Base-by-base conservation (phyloP, 2,329 filamentous ascomycete genomes). In the Didymosphaeria variabile region DNA sequence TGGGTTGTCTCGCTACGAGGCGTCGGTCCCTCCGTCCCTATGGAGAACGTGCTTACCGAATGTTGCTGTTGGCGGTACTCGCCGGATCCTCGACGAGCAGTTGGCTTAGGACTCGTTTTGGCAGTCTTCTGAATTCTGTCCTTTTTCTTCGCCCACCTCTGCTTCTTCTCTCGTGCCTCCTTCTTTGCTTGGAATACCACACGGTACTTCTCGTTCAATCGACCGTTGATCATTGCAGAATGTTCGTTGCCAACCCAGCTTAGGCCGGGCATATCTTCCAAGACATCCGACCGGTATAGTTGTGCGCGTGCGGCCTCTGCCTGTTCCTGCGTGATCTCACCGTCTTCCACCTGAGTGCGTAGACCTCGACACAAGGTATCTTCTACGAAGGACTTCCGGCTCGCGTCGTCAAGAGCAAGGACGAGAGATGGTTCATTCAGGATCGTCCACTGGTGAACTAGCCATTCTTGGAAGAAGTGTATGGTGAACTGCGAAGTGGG, bases 161-260 rank as follows among this genome's bases (percentile, higher is more conserved):
- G 42, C 29, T 61, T 57, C 8, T 47, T 56, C 34, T 55, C 56
- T 9, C 46, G 65, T 8, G 63, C 67, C 21, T 67, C 58, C 51
- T 64, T 63, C 67, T 75, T 71, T 9, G 66, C 32, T 6, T 46
- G 36, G n/a, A 76, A 55, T 45, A 75, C 29, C 2, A 60, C 44
- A 5, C 67, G 65, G 42, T 76, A 76, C 61, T 72, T 74, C 58
- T 73, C 67, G 23, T 68, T 64, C 31, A 77, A 31, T 54, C 63
- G 65, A 1, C 64, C 71, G 26, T 59, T 66, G 2, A 76, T 70
- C 68, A 77, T 70, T 3, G 65, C 62, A 0, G 67, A 62, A 65
- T 68, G 72, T 3, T 63, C 68, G 8, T 47, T 59, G 4, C 73
- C 62, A 7, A 52, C 29, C 58, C 62, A 75, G 15, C 57, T 52